A percentile compares a stretch with the other conserved stretches of the same genome.
Evolutionary conservation across 2,329 filamentous ascomycete genomes (phyloP).

Genomic region (Fusarium begoniae): DNA sequence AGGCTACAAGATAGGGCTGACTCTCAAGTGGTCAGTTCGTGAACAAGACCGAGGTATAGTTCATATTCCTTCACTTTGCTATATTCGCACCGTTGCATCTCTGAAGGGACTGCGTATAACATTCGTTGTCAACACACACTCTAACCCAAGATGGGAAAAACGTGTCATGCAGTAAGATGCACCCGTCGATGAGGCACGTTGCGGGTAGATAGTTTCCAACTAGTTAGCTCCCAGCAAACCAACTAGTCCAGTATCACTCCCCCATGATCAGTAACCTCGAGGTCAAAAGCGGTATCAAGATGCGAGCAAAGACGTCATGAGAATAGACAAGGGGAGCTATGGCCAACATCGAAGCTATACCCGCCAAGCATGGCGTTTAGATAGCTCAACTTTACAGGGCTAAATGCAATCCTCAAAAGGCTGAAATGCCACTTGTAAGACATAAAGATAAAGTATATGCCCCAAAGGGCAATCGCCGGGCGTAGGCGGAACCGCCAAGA

Average conservation of each 20-base stretch:
- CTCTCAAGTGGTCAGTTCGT: neutral
- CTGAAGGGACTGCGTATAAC: neutral
- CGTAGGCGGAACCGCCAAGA: conserved; percentile 12
- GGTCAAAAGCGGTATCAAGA: conserved; percentile 36
- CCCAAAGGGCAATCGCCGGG: conserved; percentile 24
- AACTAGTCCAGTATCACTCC: neutral
- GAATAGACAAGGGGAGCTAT: conserved; percentile 20
- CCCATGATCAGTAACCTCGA: conserved; percentile 6
- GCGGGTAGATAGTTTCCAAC: conserved; percentile 19
- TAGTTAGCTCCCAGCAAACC: neutral
- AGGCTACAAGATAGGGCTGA: conserved; percentile 22
- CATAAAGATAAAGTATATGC: neutral
- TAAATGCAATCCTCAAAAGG: neutral
- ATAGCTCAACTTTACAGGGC: neutral
- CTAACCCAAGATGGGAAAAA: conserved; percentile 7
- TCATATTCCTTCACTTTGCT: neutral
- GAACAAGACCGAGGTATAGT: neutral
- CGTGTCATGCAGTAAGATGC: conserved; percentile 34
- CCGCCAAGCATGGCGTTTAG: neutral
- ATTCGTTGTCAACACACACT: neutral
- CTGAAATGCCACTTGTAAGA: conserved; percentile 11
- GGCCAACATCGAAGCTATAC: neutral
- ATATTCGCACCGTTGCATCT: neutral
- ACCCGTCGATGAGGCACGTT: conserved; percentile 27
- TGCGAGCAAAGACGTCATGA: conserved; percentile 32